Evolutionary conservation across 106 monocot species (phyloP).

Genomic region (Alisma plantagoaquatica): DNA sequence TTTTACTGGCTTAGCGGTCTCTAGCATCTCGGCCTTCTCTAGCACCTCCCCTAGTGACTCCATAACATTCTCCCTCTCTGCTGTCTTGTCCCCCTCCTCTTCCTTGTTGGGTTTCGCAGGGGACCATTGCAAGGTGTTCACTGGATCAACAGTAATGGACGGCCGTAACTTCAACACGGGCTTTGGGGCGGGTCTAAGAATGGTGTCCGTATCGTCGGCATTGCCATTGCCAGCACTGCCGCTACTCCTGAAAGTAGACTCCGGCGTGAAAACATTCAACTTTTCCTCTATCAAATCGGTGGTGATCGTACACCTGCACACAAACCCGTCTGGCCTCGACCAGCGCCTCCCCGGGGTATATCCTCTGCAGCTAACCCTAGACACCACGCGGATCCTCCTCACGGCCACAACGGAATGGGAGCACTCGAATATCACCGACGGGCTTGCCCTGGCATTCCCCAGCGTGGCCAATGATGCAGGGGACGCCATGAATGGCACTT

Average conservation of each 20-base stretch:
- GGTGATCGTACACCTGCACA: conserved; percentile 61
- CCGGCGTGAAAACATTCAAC: conserved; percentile 34
- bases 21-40: conserved; percentile 85
- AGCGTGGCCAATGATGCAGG: conserved; percentile 71
- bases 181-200: conserved; percentile 77
- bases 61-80: conserved; percentile 54
- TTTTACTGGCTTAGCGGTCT: conserved; percentile 30
- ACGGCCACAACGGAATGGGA: conserved; percentile 15
- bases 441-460: conserved; percentile 44
- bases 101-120: conserved; percentile 7
- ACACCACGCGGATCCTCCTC: conserved; percentile 40
- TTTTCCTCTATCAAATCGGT: conserved; percentile 60
- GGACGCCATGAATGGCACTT: conserved; percentile 47
- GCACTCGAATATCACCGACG: conserved; percentile 24
- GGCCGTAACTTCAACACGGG: conserved; percentile 35
- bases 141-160: conserved; percentile 14
- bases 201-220: conserved; percentile 33
- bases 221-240: conserved; percentile 7
- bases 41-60: conserved; percentile 77
- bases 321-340: conserved; percentile 12
- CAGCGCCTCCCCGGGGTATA: conserved; percentile 16
- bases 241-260: conserved; percentile 34
- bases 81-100: conserved; percentile 5
- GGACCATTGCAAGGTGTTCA: conserved; percentile 10
- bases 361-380: conserved; percentile 37